Evolutionary conservation across 192 early-diverging fungal genomes (phyloP).

Genomic region (Umbelopsis sp.): DNA sequence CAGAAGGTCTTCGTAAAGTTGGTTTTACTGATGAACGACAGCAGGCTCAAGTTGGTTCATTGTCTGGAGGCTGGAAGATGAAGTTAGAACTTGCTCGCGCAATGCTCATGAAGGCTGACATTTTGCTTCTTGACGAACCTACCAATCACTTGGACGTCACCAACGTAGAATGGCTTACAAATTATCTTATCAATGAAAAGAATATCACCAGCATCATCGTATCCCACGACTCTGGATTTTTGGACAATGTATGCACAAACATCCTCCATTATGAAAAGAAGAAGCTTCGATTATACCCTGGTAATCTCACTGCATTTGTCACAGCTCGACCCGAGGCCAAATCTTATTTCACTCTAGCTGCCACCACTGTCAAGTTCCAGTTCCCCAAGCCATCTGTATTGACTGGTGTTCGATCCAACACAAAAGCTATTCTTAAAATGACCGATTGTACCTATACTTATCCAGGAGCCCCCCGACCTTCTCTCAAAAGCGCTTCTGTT

Average conservation of each 20-base stretch:
- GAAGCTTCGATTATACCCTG: conserved; percentile 78
- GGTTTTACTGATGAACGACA: conserved; percentile 67
- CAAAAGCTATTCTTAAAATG: conserved; percentile 80
- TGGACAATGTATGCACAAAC: conserved; percentile 80
- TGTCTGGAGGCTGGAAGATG: conserved; percentile 90
- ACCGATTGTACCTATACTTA: conserved; percentile 74
- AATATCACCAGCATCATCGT: conserved; percentile 75
- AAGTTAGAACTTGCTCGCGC: conserved; percentile 82
- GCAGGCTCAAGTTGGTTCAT: conserved; percentile 57
- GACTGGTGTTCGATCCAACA: conserved; percentile 78
- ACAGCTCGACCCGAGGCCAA: conserved; percentile 71
- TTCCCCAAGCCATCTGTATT: conserved; percentile 80
- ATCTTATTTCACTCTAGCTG: conserved; percentile 73
- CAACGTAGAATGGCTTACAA: conserved; percentile 77
- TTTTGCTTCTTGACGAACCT: conserved; percentile 92
- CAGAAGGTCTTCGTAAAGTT: conserved; percentile 50
- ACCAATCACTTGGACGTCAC: conserved; percentile 85
- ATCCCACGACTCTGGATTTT: conserved; percentile 81
- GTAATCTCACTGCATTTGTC: conserved; percentile 80
- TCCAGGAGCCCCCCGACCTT: conserved; percentile 61
- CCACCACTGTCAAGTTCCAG: conserved; percentile 68
- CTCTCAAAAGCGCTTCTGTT: conserved; percentile 64
- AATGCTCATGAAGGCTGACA: conserved; percentile 81
- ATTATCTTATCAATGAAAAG: conserved; percentile 68
- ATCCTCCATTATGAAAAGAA: conserved; percentile 79